Conservation (phyloP, 768 basidiomycete genomes). For the Boletus fagicola region DNA sequence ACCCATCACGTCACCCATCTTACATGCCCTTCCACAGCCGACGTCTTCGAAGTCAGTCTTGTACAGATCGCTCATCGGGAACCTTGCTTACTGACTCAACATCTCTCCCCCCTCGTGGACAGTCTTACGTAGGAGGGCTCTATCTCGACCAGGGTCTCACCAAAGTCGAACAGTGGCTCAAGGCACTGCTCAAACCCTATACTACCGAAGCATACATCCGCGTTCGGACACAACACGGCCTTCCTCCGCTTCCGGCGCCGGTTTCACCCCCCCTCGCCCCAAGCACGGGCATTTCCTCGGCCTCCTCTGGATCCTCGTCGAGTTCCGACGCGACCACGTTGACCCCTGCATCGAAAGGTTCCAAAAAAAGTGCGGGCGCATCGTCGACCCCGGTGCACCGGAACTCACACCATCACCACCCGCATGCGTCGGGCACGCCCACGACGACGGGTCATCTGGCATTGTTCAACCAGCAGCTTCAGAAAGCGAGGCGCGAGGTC, state of each 20-base stretch:
- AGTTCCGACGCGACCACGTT: neutral
- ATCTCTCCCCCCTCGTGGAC: neutral
- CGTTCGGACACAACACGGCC: conserved; percentile 66
- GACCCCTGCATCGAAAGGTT: neutral
- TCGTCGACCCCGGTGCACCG: conserved; percentile 14
- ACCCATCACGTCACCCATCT: neutral
- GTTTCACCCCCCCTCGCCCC: conserved; percentile 21
- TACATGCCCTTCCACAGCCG: conserved; percentile 44
- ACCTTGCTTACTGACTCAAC: conserved; percentile 8
- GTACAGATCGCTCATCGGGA: neutral
- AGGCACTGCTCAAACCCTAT: conserved; percentile 62
- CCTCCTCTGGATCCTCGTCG: neutral
- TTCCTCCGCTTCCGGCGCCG: conserved; percentile 43
- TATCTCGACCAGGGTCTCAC: conserved; percentile 68
- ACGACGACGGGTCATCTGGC: conserved; percentile 63
- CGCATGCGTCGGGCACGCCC: conserved; percentile 26
- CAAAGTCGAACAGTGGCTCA: conserved; percentile 57
- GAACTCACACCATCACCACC: neutral
- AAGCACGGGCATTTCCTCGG: conserved; percentile 21
- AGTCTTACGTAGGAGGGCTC: conserved; percentile 82
- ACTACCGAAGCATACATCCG: conserved; percentile 56
- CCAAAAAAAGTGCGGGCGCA: neutral
- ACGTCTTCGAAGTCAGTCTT: conserved; percentile 68
- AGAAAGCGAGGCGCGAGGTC: conserved; percentile 52
- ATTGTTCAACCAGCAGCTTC: conserved; percentile 75